These are phyloP conservation scores for Globisporangium canariense DNA, from an alignment of 352 stramenopile genomes.

Conservation along the genomic window DNA sequence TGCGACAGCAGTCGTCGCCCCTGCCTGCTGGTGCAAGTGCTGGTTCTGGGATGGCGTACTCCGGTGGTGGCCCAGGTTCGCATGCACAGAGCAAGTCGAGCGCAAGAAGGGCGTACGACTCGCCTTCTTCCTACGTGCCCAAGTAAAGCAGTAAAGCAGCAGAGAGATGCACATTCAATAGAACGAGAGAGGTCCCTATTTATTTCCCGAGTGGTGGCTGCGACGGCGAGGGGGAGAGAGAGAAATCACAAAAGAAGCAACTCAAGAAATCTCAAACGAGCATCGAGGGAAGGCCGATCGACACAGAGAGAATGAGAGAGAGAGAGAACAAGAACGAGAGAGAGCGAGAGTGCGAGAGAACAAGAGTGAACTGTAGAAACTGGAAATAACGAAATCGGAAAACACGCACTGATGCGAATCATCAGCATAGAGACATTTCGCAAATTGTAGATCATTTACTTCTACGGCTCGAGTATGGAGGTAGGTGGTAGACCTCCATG, in stretches of 20 bases:
- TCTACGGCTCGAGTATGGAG: too few species aligned
- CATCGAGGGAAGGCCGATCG: too few species aligned
- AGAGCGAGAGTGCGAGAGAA: neutral
- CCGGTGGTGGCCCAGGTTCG: neutral
- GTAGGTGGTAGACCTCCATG: too few species aligned
- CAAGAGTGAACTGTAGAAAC: neutral
- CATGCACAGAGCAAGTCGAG: neutral
- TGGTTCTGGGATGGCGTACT: neutral
- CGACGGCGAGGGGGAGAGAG: neutral
- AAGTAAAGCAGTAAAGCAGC: neutral
- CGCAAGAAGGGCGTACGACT: slow-evolving; percentile 4
- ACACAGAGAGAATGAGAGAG: too few species aligned
- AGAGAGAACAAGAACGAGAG: neutral
- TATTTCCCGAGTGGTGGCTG: slow-evolving; percentile 9
- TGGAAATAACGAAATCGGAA: neutral
- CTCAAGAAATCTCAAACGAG: neutral
- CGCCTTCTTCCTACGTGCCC: slow-evolving; percentile 1
- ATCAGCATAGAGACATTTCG: neutral
- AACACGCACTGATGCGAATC: neutral
- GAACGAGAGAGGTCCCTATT: slow-evolving; percentile 7
- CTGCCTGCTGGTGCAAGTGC: neutral
- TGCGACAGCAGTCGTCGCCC: slow-evolving; percentile 13
- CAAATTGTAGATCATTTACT: too few species aligned
- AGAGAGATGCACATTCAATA: neutral
- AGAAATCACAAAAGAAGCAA: neutral